Base-by-base conservation (phyloP, 2,329 filamentous ascomycete species). In the Colletotrichum noveboracense region DNA sequence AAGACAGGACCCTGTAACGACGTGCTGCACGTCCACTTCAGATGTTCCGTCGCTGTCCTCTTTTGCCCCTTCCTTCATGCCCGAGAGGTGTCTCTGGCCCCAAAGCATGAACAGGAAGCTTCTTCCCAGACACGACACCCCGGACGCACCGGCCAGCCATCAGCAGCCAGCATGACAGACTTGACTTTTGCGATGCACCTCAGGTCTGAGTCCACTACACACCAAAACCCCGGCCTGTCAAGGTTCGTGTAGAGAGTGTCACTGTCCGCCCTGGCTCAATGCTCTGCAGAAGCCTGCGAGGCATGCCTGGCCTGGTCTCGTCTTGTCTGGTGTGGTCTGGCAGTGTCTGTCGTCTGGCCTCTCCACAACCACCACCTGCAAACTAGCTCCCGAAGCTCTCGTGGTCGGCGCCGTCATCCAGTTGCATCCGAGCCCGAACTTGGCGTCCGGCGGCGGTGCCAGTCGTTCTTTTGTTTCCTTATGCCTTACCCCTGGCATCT, bases 71-170 rank as follows among this genome's bases (percentile, higher is more conserved):
- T 67, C 43, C 38, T 73, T 73, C 26, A 73, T 68, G 62, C 64
- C 64, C 64, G 64, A 68, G 73, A 72, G 64, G 24, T 64, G 73
- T 73, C 58, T 67, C 69, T 68, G 64, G 64, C 24, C 72, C 58
- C 26, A 65, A 64, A 64, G 73, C 73, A 75, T 75, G 73, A 75
- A 73, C 10, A 67, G 13, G 30, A 62, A 73, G 73, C 62, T 67
- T 68, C 64, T 62, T 75, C 64, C 64, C 73, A 75, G 56, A 68
- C 73, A 62, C 56, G 21, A 75, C 69, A 75, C 70, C 64, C 64
- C 56, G 32, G 56, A 73, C 73, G 73, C 73, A 65, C 21, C 32
- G 70, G 70, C 73, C 62, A 68, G 28, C 62, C 30, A 62, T 66
- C 62, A 67, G 55, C 32, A 38, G 32, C 56, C 67, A 66, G 70